Evolutionary conservation across 73 alveolate species (phyloP).

Genomic region (Tetrahymena elliotti): DNA sequence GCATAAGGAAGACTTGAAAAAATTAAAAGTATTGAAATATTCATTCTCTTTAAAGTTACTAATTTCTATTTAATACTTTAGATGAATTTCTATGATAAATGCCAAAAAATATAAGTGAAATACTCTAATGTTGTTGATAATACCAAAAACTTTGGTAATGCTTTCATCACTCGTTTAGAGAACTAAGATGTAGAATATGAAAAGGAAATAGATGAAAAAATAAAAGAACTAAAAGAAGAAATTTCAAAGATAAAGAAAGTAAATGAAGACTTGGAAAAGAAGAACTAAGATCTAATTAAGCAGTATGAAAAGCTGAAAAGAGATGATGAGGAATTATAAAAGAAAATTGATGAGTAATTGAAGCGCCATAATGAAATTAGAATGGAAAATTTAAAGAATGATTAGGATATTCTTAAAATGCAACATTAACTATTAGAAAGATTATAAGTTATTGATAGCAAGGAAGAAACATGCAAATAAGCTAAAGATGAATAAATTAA

Average conservation of each 20-base stretch:
- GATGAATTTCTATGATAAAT: conserved; percentile 31
- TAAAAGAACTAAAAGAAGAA: conserved; percentile 29
- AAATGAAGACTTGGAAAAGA: conserved; percentile 30
- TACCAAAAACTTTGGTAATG: conserved; percentile 42
- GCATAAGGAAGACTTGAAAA: conserved; percentile 26
- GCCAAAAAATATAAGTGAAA: conserved; percentile 29
- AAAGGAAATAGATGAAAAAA: conserved; percentile 39
- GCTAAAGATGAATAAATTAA: conserved; percentile 40
- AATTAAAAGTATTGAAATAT: not conserved
- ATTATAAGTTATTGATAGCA: conserved; percentile 36
- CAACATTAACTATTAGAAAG: conserved; percentile 34
- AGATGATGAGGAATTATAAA: conserved; percentile 20
- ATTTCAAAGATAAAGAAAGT: conserved; percentile 20
- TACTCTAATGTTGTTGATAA: conserved; percentile 38
- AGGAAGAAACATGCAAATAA: conserved; percentile 40
- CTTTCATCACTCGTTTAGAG: conserved; percentile 30
- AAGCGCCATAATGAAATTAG: conserved; percentile 33
- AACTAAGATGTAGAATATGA: conserved; percentile 43
- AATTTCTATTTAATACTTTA: not conserved
- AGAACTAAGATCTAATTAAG: not conserved
- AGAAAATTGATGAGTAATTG: not conserved
- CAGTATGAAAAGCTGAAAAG: conserved; percentile 24
- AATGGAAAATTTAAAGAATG: conserved; percentile 36
- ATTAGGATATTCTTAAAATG: conserved; percentile 36
- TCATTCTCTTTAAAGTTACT: not conserved